Conservation (phyloP, 2,329 filamentous ascomycete genomes). For the Phialocephala sp. region DNA sequence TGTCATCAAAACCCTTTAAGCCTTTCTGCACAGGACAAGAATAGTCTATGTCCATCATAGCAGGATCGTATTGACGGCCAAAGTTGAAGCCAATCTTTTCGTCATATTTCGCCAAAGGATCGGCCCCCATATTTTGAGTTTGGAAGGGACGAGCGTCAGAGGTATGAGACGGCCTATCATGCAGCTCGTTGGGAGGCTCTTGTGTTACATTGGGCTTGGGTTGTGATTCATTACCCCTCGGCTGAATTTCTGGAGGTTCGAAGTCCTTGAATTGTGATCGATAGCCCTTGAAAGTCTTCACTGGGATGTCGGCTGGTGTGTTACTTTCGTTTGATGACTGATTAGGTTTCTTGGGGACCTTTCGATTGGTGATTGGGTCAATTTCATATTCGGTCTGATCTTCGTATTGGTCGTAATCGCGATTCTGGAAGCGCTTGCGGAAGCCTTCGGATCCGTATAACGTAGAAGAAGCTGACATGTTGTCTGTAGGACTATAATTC, state of each 20-base stretch:
- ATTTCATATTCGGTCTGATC: conserved; percentile 50
- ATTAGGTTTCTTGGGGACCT: conserved; percentile 43
- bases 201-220: neutral
- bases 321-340: neutral
- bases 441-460: conserved; percentile 22
- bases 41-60: conserved; percentile 35
- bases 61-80: conserved; percentile 35
- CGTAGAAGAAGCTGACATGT: conserved; percentile 7
- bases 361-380: conserved; percentile 65
- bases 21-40: conserved; percentile 24
- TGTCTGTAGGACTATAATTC: neutral
- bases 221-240: neutral
- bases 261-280: conserved; percentile 44
- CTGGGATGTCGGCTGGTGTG: conserved; percentile 35
- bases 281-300: conserved; percentile 45
- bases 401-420: neutral
- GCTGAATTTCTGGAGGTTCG: conserved; percentile 28
- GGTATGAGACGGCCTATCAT: neutral
- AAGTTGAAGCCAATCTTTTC: conserved; percentile 36
- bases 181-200: neutral
- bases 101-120: conserved; percentile 48
- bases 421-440: conserved; percentile 20
- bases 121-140: conserved; percentile 42
- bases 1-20: conserved; percentile 29
- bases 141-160: conserved; percentile 18